Conservation (phyloP, 768 basidiomycete species). For the Sarcodon aspratus region DNA sequence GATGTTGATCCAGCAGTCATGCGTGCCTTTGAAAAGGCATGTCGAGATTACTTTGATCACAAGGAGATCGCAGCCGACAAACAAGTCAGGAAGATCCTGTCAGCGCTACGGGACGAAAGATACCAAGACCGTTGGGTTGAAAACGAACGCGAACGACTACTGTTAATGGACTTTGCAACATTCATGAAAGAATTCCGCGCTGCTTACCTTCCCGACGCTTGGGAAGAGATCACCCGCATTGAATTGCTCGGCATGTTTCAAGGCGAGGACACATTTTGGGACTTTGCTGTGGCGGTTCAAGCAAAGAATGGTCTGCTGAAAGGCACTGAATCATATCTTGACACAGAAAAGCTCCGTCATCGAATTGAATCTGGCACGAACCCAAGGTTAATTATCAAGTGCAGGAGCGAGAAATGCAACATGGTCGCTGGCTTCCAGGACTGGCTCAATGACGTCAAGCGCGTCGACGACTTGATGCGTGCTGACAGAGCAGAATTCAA, state of each 20-base stretch:
- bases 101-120: background rate
- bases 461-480: no score
- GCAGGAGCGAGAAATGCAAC: no score
- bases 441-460: background rate
- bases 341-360: background rate
- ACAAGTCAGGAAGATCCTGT: background rate
- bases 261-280: constrained; percentile 2
- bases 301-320: constrained; percentile 9
- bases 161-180: background rate
- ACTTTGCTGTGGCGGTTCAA: constrained; percentile 6
- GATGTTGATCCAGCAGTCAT: background rate
- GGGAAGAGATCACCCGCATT: background rate
- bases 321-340: background rate
- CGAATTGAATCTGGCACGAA: background rate
- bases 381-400: background rate
- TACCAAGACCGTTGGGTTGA: background rate
- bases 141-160: background rate
- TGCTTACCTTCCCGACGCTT: constrained; percentile 5
- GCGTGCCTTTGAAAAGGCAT: background rate
- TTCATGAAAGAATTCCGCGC: constrained; percentile 2
- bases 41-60: background rate
- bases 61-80: background rate
- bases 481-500: no score
- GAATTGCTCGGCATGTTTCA: constrained; percentile 4
- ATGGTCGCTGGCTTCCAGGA: background rate